Percentiles rank a stretch among this genome's conserved stretches.
These are phyloP conservation scores for Cyclotella baltica DNA, from an alignment of 108 stramenopile species.

Conservation along the genomic window DNA sequence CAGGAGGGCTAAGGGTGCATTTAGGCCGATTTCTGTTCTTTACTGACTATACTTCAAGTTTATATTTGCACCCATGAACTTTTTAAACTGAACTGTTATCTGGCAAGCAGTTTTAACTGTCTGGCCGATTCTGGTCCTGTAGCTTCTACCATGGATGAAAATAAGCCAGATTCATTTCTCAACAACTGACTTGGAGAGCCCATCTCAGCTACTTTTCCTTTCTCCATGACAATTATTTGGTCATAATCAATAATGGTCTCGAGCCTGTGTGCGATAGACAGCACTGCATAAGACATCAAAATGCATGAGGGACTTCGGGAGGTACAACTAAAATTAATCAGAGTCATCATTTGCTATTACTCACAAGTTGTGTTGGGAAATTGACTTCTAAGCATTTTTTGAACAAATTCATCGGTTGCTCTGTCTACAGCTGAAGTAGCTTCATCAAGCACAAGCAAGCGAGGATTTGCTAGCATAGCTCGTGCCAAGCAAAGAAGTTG, in stretches of 20 bases:
- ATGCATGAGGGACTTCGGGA: neutral
- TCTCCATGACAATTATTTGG: conserved; percentile 90
- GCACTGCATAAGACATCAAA: conserved; percentile 25
- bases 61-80: too few relatives aligned
- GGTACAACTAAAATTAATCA: neutral
- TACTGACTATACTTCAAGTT: too few relatives aligned
- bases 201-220: conserved; percentile 83
- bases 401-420: conserved; percentile 83
- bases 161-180: conserved; percentile 2
- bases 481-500: conserved; percentile 94
- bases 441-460: conserved; percentile 90
- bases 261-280: conserved; percentile 92
- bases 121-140: neutral
- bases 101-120: neutral
- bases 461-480: conserved; percentile 79
- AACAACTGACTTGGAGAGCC: conserved; percentile 69
- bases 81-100: too few relatives aligned
- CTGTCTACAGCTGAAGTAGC: conserved; percentile 85
- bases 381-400: conserved; percentile 65
- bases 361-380: neutral
- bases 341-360: neutral
- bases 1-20: too few relatives aligned
- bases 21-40: too few relatives aligned
- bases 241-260: conserved; percentile 93
- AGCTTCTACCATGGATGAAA: neutral